Percentiles rank a stretch among this genome's conserved stretches.
phyloP scores from a whole-genome alignment of 148 eudicot genomes.

The Fallopia convolvulus region DNA sequence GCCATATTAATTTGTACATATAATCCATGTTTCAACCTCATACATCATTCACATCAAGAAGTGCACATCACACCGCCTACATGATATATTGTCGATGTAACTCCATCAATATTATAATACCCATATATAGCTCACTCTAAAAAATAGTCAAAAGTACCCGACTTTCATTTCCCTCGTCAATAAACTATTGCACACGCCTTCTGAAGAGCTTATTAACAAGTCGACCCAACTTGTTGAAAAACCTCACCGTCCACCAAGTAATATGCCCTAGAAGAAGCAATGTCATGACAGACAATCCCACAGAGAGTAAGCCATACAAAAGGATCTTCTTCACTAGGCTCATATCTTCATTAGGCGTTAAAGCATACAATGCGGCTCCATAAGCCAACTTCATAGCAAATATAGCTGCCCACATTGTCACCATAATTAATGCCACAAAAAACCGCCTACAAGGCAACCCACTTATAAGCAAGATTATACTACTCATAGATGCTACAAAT shows the following conservation, averaged over 20 bases:
- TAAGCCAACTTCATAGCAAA: conserved; percentile 4
- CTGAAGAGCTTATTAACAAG: not conserved
- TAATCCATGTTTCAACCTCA: too few species aligned
- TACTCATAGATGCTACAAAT: conserved; percentile 11
- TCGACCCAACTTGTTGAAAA: not conserved
- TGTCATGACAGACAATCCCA: not conserved
- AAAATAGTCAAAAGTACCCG: too few species aligned
- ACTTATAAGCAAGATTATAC: conserved; percentile 17
- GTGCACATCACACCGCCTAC: too few species aligned
- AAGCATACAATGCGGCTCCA: not conserved
- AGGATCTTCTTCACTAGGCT: not conserved
- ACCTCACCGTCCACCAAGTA: not conserved
- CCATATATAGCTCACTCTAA: too few species aligned
- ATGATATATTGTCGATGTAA: too few species aligned
- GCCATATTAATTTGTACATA: too few species aligned
- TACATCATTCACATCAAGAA: too few species aligned
- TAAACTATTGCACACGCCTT: not conserved
- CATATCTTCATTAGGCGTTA: not conserved
- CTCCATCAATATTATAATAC: too few species aligned
- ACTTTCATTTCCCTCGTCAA: too few species aligned
- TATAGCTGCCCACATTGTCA: conserved; percentile 15
- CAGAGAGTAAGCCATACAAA: not conserved
- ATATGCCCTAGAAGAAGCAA: conserved; percentile 7
- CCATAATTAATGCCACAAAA: not conserved
- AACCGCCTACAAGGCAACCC: conserved; percentile 13